Evolutionary conservation across 192 early-diverging fungal species (phyloP).

Genomic region (Ambispora gerdemannii): DNA sequence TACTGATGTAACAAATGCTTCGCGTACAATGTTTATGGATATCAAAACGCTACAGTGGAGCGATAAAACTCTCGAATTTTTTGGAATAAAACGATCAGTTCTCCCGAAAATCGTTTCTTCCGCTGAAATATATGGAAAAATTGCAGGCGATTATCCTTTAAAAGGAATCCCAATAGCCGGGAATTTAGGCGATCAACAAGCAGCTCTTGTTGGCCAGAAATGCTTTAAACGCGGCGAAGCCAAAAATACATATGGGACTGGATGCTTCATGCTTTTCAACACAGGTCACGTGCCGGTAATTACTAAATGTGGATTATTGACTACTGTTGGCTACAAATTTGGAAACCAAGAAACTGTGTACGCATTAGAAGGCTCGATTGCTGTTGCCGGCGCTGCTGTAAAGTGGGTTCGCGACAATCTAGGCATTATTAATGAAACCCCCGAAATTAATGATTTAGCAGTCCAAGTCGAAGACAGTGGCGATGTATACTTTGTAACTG

Average conservation of each 20-base stretch:
- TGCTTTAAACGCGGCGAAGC: constrained; percentile 83
- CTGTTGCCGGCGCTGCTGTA: constrained; percentile 86
- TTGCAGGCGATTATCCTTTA: constrained; percentile 47
- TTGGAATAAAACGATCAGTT: constrained; percentile 56
- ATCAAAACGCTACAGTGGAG: constrained; percentile 80
- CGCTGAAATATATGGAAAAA: constrained; percentile 69
- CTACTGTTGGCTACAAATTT: constrained; percentile 87
- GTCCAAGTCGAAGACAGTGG: constrained; percentile 67
- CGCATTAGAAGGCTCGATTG: constrained; percentile 89
- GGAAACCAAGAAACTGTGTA: constrained; percentile 71
- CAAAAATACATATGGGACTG: constrained; percentile 97
- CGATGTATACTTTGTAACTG: constrained; percentile 94
- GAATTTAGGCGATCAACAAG: constrained; percentile 92
- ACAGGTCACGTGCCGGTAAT: constrained; percentile 72
- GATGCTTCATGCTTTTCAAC: constrained; percentile 96
- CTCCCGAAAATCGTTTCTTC: constrained; percentile 84
- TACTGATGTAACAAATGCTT: constrained; percentile 93
- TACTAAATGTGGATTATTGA: constrained; percentile 81
- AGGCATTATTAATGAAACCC: constrained; percentile 68
- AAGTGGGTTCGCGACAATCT: constrained; percentile 90
- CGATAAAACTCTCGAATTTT: constrained; percentile 71
- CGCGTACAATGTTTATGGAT: constrained; percentile 94
- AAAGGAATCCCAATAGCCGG: constrained; percentile 79
- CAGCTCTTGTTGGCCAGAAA: constrained; percentile 90
- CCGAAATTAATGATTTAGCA: constrained; percentile 75